Percentiles rank a stretch among this genome's conserved stretches.
Conservation (phyloP, 192 early-diverging fungal species). For the Radiomyces spectabilis region DNA sequence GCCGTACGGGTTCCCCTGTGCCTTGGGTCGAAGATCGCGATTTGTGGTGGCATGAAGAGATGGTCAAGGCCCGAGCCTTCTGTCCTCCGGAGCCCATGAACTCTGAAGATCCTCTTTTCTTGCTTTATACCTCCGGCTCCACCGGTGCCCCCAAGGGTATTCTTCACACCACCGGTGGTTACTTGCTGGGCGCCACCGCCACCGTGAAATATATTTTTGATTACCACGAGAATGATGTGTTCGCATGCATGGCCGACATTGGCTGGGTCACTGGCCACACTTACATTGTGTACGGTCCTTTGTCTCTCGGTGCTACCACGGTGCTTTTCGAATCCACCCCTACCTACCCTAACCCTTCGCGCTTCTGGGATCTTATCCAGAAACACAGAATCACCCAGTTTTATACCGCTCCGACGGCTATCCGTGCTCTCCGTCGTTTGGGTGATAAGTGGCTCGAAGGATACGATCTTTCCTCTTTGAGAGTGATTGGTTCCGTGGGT, state of each 20-base stretch:
- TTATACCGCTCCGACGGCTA: constrained; percentile 97
- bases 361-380: constrained; percentile 79
- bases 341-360: constrained; percentile 79
- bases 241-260: constrained; percentile 93
- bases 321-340: constrained; percentile 92
- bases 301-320: constrained; percentile 80
- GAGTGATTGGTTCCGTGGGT: constrained; percentile 90
- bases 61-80: constrained; percentile 71
- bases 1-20: constrained; percentile 76
- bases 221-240: constrained; percentile 79
- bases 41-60: constrained; percentile 92
- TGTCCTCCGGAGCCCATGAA: constrained; percentile 80
- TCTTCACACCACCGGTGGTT: constrained; percentile 89
- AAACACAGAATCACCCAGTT: constrained; percentile 93
- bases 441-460: constrained; percentile 72
- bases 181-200: constrained; percentile 73
- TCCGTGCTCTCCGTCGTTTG: constrained; percentile 81
- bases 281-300: constrained; percentile 86
- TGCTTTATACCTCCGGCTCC: constrained; percentile 90
- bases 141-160: constrained; percentile 91
- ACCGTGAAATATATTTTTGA: constrained; percentile 94
- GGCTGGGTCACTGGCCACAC: constrained; percentile 85
- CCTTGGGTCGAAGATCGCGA: constrained; percentile 69
- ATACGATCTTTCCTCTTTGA: constrained; percentile 74
- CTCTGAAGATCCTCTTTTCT: constrained; percentile 89